These are phyloP conservation scores for Penicillium sp. DNA, from an alignment of 2,329 filamentous ascomycete genomes.

Conservation along the genomic window DNA sequence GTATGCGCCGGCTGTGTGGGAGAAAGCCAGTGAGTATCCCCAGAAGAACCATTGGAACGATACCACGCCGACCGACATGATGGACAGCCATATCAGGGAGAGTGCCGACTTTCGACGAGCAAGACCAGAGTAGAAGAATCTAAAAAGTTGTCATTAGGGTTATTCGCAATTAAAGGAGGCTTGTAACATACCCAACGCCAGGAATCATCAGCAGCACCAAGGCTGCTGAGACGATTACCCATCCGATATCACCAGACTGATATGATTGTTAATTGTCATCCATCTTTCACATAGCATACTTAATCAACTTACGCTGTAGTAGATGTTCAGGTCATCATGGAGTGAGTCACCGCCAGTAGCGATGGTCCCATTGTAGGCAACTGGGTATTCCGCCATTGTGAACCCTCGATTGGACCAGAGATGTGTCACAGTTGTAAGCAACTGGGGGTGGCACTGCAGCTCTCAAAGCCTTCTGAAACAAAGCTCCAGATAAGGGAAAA, in stretches of 20 bases:
- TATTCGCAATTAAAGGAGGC: neutral
- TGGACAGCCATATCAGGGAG: conserved; percentile 79
- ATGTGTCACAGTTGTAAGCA: neutral
- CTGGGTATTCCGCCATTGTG: conserved; percentile 40
- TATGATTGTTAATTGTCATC: conserved; percentile 16
- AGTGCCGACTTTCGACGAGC: conserved; percentile 87
- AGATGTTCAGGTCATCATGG: conserved; percentile 75
- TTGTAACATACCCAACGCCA: conserved; percentile 66
- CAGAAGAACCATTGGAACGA: conserved; percentile 96
- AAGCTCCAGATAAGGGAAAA: neutral
- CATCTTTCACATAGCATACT: neutral
- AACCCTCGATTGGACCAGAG: neutral
- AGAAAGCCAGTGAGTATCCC: conserved; percentile 84
- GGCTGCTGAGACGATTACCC: conserved; percentile 74
- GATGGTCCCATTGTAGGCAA: conserved; percentile 66
- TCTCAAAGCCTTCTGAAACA: neutral
- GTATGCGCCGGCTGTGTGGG: conserved; percentile 72
- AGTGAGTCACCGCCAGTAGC: conserved; percentile 67
- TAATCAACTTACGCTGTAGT: conserved; percentile 60
- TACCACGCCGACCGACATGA: conserved; percentile 77
- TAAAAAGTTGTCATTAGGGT: conserved; percentile 29
- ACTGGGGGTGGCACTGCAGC: neutral
- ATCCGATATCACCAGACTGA: conserved; percentile 78
- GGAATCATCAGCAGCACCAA: conserved; percentile 92
- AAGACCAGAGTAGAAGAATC: conserved; percentile 92